Percentiles rank a stretch among this genome's conserved stretches.
phyloP scores from a whole-genome alignment of 495 filamentous ascomycete genomes.

The Hypoxylon intermedium region DNA sequence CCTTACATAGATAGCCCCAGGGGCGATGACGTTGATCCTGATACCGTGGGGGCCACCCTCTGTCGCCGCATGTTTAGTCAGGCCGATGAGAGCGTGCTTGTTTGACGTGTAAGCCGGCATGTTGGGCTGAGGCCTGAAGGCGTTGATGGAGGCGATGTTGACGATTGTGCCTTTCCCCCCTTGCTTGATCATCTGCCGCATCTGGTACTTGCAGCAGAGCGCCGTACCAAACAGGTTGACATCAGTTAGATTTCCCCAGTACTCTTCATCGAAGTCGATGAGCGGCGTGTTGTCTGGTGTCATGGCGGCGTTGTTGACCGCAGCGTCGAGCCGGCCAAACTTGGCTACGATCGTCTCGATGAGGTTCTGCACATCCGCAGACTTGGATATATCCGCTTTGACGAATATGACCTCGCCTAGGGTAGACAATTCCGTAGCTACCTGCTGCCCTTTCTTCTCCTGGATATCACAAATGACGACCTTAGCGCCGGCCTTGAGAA shows the following conservation, averaged over 20 bases:
- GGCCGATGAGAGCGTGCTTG: conserved; percentile 70
- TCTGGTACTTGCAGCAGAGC: conserved; percentile 55
- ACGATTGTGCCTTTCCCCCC: conserved; percentile 69
- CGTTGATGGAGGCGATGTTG: conserved; percentile 74
- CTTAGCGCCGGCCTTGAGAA: conserved; percentile 38
- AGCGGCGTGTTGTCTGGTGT: conserved; percentile 65
- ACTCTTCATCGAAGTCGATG: conserved; percentile 42
- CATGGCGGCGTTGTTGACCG: conserved; percentile 73
- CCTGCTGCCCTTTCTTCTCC: conserved; percentile 31
- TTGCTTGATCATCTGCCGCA: conserved; percentile 59
- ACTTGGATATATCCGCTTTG: conserved; percentile 36
- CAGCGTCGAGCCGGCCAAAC: conserved; percentile 66
- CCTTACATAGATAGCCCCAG: conserved; percentile 54
- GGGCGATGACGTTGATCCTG: conserved; percentile 75
- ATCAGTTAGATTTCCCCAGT: conserved; percentile 52
- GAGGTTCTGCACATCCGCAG: conserved; percentile 37
- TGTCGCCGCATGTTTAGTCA: conserved; percentile 73
- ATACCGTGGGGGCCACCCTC: conserved; percentile 74
- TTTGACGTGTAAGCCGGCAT: conserved; percentile 73
- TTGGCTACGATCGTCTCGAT: conserved; percentile 55
- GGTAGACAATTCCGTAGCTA: conserved; percentile 12
- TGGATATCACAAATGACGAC: conserved; percentile 55
- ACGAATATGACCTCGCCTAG: conserved; percentile 37
- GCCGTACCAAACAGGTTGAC: conserved; percentile 59
- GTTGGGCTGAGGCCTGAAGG: conserved; percentile 63